Evolutionary conservation across 768 basidiomycete genomes (phyloP).

Genomic region (Suillus weaverae): DNA sequence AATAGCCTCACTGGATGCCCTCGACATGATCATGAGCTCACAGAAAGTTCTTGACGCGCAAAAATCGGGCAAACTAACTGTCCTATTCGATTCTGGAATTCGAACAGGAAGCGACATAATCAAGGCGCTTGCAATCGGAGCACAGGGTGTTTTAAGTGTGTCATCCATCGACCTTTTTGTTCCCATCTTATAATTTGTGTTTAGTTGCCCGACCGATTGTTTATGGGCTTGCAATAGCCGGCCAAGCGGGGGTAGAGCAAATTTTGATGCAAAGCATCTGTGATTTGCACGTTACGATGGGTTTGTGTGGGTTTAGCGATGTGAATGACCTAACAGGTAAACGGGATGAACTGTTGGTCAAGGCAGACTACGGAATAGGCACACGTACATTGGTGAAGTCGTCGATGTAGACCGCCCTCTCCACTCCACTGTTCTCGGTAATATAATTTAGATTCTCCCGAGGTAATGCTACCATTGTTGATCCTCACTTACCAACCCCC

Average conservation of each 20-base stretch:
- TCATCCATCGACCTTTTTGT: slow-evolving; percentile 1
- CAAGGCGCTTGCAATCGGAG: slow-evolving; percentile 58
- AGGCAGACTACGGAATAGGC: slow-evolving; percentile 30
- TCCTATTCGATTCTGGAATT: slow-evolving; percentile 69
- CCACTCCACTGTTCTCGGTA: background rate
- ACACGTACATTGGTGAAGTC: background rate
- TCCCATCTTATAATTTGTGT: background rate
- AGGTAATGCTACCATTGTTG: background rate
- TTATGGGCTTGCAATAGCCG: slow-evolving; percentile 49
- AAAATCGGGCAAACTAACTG: slow-evolving; percentile 55
- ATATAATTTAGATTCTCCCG: background rate
- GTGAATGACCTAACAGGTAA: slow-evolving; percentile 40
- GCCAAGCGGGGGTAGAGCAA: slow-evolving; percentile 49
- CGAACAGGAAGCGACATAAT: slow-evolving; percentile 54
- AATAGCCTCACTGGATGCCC: slow-evolving; percentile 68
- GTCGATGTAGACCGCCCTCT: background rate
- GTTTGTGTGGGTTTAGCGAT: slow-evolving; percentile 39
- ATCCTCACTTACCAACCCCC: background rate
- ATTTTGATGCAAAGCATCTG: slow-evolving; percentile 45
- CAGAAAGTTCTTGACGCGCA: slow-evolving; percentile 58
- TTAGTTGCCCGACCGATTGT: slow-evolving; percentile 44
- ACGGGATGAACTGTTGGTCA: slow-evolving; percentile 34
- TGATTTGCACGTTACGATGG: slow-evolving; percentile 45
- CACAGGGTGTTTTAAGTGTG: slow-evolving; percentile 49
- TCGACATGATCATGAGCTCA: slow-evolving; percentile 68